Evolutionary conservation across 2,329 filamentous ascomycete species (phyloP).

Genomic region (Hymenoscyphus albidus): DNA sequence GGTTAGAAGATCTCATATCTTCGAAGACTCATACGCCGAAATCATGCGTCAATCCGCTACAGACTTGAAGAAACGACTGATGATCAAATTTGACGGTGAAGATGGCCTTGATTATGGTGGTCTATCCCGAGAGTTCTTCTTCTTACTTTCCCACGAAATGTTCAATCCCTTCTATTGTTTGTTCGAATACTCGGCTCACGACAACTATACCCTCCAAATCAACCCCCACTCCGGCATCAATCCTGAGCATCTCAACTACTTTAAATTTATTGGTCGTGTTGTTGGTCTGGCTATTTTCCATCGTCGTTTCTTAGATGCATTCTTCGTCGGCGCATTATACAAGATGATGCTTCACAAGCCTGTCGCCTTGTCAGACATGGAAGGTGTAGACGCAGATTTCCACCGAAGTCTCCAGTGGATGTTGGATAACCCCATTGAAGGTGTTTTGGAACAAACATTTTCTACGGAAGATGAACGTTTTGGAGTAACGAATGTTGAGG

Average conservation of each 20-base stretch:
- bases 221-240: slow-evolving; percentile 99
- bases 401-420: slow-evolving; percentile 97
- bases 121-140: slow-evolving; percentile 98
- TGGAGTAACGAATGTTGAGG: slow-evolving; percentile 88
- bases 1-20: slow-evolving; percentile 92
- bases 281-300: slow-evolving; percentile 98
- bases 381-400: slow-evolving; percentile 97
- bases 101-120: slow-evolving; percentile 97
- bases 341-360: slow-evolving; percentile 98
- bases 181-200: slow-evolving; percentile 98
- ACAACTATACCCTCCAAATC: slow-evolving; percentile 99
- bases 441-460: slow-evolving; percentile 92
- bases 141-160: slow-evolving; percentile 98
- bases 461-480: slow-evolving; percentile 97
- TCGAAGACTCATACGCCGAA: slow-evolving; percentile 97
- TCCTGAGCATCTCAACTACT: slow-evolving; percentile 98
- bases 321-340: slow-evolving; percentile 98
- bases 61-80: slow-evolving; percentile 94
- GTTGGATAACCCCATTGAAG: slow-evolving; percentile 95
- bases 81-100: slow-evolving; percentile 99
- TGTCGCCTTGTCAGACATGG: slow-evolving; percentile 91
- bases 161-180: slow-evolving; percentile 99
- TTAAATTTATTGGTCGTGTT: slow-evolving; percentile 98
- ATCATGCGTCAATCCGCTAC: slow-evolving; percentile 95
- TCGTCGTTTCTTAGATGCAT: slow-evolving; percentile 92